A percentile compares a stretch with the other conserved stretches of the same genome.
Evolutionary conservation across 371 early-diverging fungal species (phyloP).

Genomic region (Circinella minor): DNA sequence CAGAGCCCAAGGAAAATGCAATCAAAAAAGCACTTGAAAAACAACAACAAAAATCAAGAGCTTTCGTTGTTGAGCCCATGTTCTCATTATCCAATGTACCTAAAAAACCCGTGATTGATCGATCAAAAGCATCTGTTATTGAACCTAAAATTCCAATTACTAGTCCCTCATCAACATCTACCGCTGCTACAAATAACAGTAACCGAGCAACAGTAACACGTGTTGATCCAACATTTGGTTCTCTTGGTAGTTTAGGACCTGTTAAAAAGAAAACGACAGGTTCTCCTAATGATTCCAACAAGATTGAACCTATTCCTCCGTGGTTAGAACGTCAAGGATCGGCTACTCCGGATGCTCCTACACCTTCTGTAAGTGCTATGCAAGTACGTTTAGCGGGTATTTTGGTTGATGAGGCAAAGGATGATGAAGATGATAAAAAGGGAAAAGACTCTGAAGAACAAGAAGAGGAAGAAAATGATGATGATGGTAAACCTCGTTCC

Average conservation of each 20-base stretch:
- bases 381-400: conserved; percentile 17
- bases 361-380: conserved; percentile 16
- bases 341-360: not conserved
- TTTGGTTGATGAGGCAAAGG: not conserved
- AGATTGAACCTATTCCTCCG: not conserved
- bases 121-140: not conserved
- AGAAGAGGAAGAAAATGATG: not conserved
- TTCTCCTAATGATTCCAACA: not conserved
- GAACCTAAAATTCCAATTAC: not conserved
- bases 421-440: not conserved
- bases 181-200: not conserved
- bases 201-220: conserved; percentile 1
- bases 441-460: not conserved
- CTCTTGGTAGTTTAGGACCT: not conserved
- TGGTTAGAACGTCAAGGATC: not conserved
- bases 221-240: conserved; percentile 8
- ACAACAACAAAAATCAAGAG: conserved; percentile 1
- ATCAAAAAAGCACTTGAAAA: not conserved
- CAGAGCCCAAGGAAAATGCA: not conserved
- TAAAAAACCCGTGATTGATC: not conserved
- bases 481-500: not conserved
- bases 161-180: too few relatives aligned
- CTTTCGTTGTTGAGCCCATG: too few relatives aligned
- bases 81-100: too few relatives aligned
- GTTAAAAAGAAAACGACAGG: not conserved